Evolutionary conservation across 2,329 filamentous ascomycete species (phyloP).

Genomic region (Aspergillus viridinutans): DNA sequence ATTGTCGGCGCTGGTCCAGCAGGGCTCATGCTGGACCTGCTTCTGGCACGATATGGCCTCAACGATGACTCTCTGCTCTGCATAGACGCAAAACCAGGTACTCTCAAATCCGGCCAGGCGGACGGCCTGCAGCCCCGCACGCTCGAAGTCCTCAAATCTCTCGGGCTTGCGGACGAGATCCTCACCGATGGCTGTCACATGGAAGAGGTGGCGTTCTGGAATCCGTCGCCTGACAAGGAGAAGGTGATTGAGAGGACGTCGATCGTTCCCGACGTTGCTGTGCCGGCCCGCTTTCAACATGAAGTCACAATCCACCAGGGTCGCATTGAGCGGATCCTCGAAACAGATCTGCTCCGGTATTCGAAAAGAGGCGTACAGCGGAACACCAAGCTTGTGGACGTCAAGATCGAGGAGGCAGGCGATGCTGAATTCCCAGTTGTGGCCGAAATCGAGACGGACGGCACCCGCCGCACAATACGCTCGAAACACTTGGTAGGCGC

Average conservation of each 20-base stretch:
- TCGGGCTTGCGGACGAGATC: conserved; percentile 40
- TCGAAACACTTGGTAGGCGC: conserved; percentile 69
- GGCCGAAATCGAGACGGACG: conserved; percentile 29
- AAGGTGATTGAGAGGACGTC: conserved; percentile 61
- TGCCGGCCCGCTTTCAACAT: conserved; percentile 67
- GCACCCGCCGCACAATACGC: conserved; percentile 42
- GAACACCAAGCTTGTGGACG: conserved; percentile 61
- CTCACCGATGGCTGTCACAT: conserved; percentile 37
- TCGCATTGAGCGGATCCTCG: conserved; percentile 65
- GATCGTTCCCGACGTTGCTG: conserved; percentile 48
- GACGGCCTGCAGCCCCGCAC: conserved; percentile 43
- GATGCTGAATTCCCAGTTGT: conserved; percentile 41
- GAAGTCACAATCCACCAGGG: conserved; percentile 70
- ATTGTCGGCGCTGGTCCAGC: conserved; percentile 42
- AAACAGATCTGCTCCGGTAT: conserved; percentile 61
- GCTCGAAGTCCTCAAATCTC: conserved; percentile 40
- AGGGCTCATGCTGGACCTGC: conserved; percentile 39
- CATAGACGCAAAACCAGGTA: conserved; percentile 39
- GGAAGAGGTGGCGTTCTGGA: conserved; percentile 66
- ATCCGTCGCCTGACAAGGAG: conserved; percentile 49
- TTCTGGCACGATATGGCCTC: conserved; percentile 44
- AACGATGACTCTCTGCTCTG: conserved; percentile 39
- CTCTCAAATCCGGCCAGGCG: conserved; percentile 40
- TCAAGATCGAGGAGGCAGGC: conserved; percentile 51
- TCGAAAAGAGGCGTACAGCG: conserved; percentile 55